Base-by-base conservation (phyloP, 768 basidiomycete genomes). In the Heimioporus sp. region DNA sequence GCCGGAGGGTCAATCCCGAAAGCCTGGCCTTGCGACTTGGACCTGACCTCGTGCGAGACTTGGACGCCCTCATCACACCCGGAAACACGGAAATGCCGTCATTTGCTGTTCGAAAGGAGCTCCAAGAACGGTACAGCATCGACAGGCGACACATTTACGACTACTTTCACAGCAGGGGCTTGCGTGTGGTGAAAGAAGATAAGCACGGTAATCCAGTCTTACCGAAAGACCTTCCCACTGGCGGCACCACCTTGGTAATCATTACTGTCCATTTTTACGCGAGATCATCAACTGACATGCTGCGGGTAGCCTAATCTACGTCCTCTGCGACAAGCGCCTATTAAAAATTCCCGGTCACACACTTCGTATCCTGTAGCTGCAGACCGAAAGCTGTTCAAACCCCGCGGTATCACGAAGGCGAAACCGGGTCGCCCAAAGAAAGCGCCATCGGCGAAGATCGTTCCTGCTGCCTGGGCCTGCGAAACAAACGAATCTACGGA, bases 121-220 rank as follows among this genome's bases (percentile, higher is more conserved):
- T 89, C 32, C 87, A 89, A 67, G 78, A 82, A 62, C 79, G 83
- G 42, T 86, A 86, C 65, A 74, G 73, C 53, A 83, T 87, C 52
- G 86, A 89, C 64, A 75, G 87, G 57, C 72, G 87, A 57, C 86
- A 87, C 58, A 82, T 89, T 56, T 89, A 89, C 63, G 87, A 89
- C 67, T 88, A 88, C 66, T 88, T 86, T 68, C 87, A 88, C 67
- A 77, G 75, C 60, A 72, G 75, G 60, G 80, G 83, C 36, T 61
- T 85, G 54, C 81, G 83, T 28, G 83, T 84, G 24, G 79, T 82
- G 20, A 85, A 82, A 59, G 82, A 85, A 61, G 82, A 83, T 57
- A 82, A 80, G 56, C 78, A 81, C 50, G 76, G 75, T 4, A 82
- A 83, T 63, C 65, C 78, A 44, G 71, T 74, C 46, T 13, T 51